A percentile compares a stretch with the other conserved stretches of the same genome.
Evolutionary conservation across 345 rosid species (phyloP).

Genomic region (Brassica napus): Da-Ae NC_063448.1:46839001-46839500

Average conservation of each 20-base stretch:
- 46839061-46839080: too few relatives aligned
- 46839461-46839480: constrained; percentile 19
- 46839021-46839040: too few relatives aligned
- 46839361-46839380: neutral
- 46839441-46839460: neutral
- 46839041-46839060: too few relatives aligned
- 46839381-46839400: neutral
- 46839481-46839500: constrained; percentile 29
- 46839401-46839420: constrained; percentile 6
- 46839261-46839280: neutral
- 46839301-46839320: neutral
- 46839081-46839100: too few relatives aligned
- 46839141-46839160: neutral
- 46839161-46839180: neutral
- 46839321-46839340: neutral
- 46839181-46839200: neutral
- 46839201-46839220: neutral
- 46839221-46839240: neutral
- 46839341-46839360: neutral
- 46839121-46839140: neutral
- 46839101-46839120: too few relatives aligned
- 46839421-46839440: constrained; percentile 25
- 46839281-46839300: neutral
- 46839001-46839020: too few relatives aligned
- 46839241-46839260: neutral